phyloP scores from a whole-genome alignment of 352 stramenopile species.

The Pythium aristosporum region DNA sequence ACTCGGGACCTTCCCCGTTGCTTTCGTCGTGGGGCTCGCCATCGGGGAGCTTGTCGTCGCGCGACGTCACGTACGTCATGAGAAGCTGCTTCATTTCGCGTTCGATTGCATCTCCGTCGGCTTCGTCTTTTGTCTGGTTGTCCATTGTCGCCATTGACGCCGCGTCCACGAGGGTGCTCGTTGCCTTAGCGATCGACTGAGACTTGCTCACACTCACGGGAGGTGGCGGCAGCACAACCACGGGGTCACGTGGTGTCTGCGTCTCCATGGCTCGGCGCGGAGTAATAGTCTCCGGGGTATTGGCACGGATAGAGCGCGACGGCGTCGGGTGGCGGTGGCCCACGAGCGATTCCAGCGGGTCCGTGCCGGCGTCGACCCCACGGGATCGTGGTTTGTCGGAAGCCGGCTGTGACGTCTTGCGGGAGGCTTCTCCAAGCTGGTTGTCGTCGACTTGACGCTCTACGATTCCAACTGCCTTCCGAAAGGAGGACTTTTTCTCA shows the following conservation, averaged over 20 bases:
- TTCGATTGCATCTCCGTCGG: slow-evolving; percentile 38
- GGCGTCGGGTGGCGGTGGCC: slow-evolving; percentile 9
- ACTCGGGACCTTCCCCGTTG: not conserved
- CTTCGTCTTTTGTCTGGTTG: slow-evolving; percentile 19
- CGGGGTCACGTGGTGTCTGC: slow-evolving; percentile 31
- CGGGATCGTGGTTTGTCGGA: not conserved
- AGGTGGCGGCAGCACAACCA: slow-evolving; percentile 33
- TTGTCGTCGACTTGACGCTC: slow-evolving; percentile 3
- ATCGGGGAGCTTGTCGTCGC: not conserved
- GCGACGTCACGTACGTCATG: slow-evolving; percentile 26
- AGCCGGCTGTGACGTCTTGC: not conserved
- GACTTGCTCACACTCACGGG: slow-evolving; percentile 28
- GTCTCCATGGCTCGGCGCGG: slow-evolving; percentile 47
- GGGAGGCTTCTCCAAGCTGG: not conserved
- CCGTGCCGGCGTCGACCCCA: slow-evolving; percentile 47
- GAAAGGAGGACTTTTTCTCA: not conserved
- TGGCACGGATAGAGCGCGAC: not conserved
- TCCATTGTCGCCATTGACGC: not conserved
- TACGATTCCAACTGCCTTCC: not conserved
- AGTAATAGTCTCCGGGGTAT: slow-evolving; percentile 1
- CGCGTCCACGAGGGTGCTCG: not conserved
- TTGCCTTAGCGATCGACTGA: slow-evolving; percentile 5
- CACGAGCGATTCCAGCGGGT: slow-evolving; percentile 59
- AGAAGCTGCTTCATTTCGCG: slow-evolving; percentile 64
- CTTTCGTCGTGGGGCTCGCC: slow-evolving; percentile 30